Conservation (phyloP, 2,329 filamentous ascomycete genomes). For the Ascomycota sp. region DNA sequence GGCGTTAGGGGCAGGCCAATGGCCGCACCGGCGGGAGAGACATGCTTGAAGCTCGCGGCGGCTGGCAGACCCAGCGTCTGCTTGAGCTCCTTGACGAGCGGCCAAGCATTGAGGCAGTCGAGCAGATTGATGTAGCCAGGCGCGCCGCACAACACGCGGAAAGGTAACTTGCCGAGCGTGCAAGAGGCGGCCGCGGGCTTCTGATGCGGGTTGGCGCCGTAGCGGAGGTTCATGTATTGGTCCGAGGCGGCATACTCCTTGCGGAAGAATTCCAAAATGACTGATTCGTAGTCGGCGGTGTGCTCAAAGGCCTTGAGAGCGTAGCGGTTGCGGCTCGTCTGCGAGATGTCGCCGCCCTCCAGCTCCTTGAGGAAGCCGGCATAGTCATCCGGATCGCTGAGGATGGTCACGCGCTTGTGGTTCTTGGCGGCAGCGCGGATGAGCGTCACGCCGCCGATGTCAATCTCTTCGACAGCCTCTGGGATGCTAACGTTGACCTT, state of each 20-base stretch:
- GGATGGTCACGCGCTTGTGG: slow-evolving; percentile 83
- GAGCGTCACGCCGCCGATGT: slow-evolving; percentile 92
- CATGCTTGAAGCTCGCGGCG: slow-evolving; percentile 96
- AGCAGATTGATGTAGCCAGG: slow-evolving; percentile 96
- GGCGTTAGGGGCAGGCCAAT: slow-evolving; percentile 74
- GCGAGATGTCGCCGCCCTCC: slow-evolving; percentile 66
- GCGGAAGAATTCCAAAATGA: slow-evolving; percentile 93
- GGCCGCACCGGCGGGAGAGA: slow-evolving; percentile 87
- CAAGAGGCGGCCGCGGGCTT: slow-evolving; percentile 82
- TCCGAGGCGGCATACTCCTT: slow-evolving; percentile 82
- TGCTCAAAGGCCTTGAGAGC: slow-evolving; percentile 97
- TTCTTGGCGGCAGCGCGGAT: slow-evolving; percentile 96
- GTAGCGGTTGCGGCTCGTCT: slow-evolving; percentile 69
- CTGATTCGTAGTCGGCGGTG: slow-evolving; percentile 87
- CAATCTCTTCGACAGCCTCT: slow-evolving; percentile 96
- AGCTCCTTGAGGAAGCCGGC: slow-evolving; percentile 84
- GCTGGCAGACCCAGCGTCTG: slow-evolving; percentile 71
- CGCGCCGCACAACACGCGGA: slow-evolving; percentile 76
- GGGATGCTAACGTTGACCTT: slow-evolving; percentile 94
- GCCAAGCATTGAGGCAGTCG: slow-evolving; percentile 92
- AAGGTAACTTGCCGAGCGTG: slow-evolving; percentile 57
- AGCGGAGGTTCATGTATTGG: slow-evolving; percentile 72
- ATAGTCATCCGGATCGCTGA: slow-evolving; percentile 88
- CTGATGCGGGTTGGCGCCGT: slow-evolving; percentile 95
- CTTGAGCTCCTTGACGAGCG: slow-evolving; percentile 89